Evolutionary conservation across 169 alveolate species (phyloP), one percentile per base, ranked within the genome.

Genomic region (Plasmodium inui): DNA sequence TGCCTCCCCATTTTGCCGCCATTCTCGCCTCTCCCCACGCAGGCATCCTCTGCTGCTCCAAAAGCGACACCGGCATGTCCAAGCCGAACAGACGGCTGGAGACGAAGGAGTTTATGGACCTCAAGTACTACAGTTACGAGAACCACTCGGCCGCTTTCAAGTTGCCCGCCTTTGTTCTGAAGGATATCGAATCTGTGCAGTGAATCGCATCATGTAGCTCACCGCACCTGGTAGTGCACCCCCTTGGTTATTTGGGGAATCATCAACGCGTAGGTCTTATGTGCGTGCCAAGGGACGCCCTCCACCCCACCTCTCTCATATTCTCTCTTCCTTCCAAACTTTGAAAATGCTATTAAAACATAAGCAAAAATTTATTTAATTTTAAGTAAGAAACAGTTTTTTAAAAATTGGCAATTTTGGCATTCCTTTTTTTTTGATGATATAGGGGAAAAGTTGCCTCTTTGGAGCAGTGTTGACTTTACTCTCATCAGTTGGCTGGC

Each of bases 11-110:
- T 26, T 19, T 61, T 61, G 1, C 0, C 34, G 5, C 37, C 76
- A 22, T 22, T 61, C 71, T 9, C 22, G 3, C 22, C 12, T 12
- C 61, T 26, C 61, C 61, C 61, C 22, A 0, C 3, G n/a, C 37
- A 86, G 93, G 93, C 30, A 17, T 86, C 57, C 79, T 86, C n/a
- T 86, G 93, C 70, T 86, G 93, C 74, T 86, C 93, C 53, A 86
- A 86, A 78, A 46, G 50, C 10, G 93, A 86, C 46, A 86, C 80
- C 1, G 93, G 85, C 7, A 41, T 86, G 80, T n/a, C 86, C 26
- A 86, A 86, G 81, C 93, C 93, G 80, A 86, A 3, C 73, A 73
- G 39, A 55, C 78, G 81, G 28, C 5, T 86, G 37, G 93, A 86
- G 28, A 28, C 93, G 41, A 86, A 86, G 44, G 93, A 86, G 37